phyloP scores from a whole-genome alignment of 1,139 yeast genomes.

The Pichia sp. region DNA sequence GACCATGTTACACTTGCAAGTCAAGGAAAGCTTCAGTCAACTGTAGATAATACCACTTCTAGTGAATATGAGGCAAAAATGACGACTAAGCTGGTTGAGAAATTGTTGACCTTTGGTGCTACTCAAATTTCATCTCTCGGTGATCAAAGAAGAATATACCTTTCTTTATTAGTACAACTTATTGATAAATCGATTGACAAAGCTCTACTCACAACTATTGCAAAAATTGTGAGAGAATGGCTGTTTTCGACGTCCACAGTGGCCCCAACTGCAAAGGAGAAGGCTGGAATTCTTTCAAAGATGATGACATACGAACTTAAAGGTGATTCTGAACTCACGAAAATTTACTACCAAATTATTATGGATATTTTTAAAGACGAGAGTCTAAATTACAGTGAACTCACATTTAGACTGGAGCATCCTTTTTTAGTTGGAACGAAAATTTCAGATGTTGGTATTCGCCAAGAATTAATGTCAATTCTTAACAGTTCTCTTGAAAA shows the following conservation, averaged over 20 bases:
- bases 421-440: constrained; percentile 94
- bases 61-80: constrained; percentile 70
- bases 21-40: constrained; percentile 40
- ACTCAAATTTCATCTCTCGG: constrained; percentile 80
- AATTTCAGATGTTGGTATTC: constrained; percentile 68
- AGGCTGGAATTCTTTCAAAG: constrained; percentile 88
- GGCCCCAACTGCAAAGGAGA: constrained; percentile 86
- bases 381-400: constrained; percentile 74
- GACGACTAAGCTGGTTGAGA: constrained; percentile 72
- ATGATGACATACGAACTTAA: constrained; percentile 91
- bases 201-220: constrained; percentile 68
- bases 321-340: constrained; percentile 77
- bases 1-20: constrained; percentile 71
- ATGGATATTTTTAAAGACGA: constrained; percentile 86
- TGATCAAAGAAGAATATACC: constrained; percentile 86
- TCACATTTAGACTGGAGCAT: constrained; percentile 94
- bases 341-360: constrained; percentile 79
- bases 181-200: constrained; percentile 86
- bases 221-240: constrained; percentile 81
- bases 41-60: constrained; percentile 20
- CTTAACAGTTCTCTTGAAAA: constrained; percentile 76
- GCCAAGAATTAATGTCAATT: constrained; percentile 76
- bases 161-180: constrained; percentile 81
- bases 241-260: constrained; percentile 81
- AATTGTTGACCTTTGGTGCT: constrained; percentile 72